Conservation (phyloP, 352 stramenopile species). For the Peronospora belbahrii region DNA sequence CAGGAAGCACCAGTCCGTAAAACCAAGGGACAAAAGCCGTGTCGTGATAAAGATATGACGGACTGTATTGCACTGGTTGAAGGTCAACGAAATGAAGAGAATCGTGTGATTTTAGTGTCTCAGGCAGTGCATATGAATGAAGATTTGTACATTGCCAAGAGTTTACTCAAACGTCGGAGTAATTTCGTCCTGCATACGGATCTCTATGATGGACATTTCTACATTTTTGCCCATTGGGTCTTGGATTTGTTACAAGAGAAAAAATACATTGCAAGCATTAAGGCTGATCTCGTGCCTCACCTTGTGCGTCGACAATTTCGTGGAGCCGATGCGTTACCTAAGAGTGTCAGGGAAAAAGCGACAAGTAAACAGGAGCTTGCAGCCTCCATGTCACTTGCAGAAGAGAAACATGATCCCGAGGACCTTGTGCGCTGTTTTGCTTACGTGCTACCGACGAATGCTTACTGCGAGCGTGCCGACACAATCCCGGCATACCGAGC, state of each 20-base stretch:
- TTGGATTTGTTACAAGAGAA: conserved; percentile 70
- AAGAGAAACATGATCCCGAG: conserved; percentile 41
- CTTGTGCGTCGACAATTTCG: conserved; percentile 75
- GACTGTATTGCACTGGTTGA: conserved; percentile 71
- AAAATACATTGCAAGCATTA: conserved; percentile 81
- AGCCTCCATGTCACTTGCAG: conserved; percentile 50
- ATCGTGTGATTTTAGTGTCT: conserved; percentile 60
- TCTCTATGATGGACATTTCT: conserved; percentile 76
- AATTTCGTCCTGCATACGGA: conserved; percentile 74
- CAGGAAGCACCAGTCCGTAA: conserved; percentile 31
- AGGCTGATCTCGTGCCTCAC: conserved; percentile 71
- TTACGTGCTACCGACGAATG: conserved; percentile 62
- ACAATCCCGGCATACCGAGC: conserved; percentile 63
- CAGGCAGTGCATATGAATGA: conserved; percentile 79
- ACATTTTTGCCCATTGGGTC: conserved; percentile 83
- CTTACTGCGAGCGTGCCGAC: conserved; percentile 74
- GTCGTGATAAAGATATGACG: conserved; percentile 74
- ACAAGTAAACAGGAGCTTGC: conserved; percentile 51
- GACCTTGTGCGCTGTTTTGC: conserved; percentile 71
- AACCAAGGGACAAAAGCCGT: conserved; percentile 57
- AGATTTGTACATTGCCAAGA: conserved; percentile 71
- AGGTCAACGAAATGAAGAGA: conserved; percentile 33
- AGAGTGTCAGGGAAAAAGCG: conserved; percentile 49
- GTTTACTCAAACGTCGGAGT: conserved; percentile 60
- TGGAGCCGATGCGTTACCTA: conserved; percentile 41